Conservation (phyloP, 805 yeast genomes). For the Hemisphaericaspora nanyangensis region DNA sequence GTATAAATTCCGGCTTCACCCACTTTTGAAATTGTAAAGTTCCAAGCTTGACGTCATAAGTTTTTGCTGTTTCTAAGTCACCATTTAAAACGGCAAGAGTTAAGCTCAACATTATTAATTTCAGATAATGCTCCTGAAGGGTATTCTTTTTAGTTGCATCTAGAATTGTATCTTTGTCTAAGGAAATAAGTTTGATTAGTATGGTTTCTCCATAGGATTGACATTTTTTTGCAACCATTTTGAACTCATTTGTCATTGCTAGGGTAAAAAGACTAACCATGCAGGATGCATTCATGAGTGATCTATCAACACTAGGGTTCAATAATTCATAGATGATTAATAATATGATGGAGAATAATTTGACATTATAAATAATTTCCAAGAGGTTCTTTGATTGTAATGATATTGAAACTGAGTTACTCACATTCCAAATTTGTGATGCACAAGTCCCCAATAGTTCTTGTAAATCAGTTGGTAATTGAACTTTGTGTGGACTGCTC, state of each 20-base stretch:
- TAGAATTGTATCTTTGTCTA: conserved; percentile 1
- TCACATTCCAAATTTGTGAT: conserved; percentile 2
- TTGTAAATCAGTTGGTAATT: neutral
- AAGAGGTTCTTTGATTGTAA: neutral
- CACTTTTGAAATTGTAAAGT: neutral
- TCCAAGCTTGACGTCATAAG: neutral
- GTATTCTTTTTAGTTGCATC: neutral
- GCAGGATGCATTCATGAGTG: neutral
- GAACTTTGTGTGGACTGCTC: neutral
- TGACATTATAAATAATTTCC: neutral
- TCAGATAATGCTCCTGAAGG: neutral
- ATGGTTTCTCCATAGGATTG: neutral
- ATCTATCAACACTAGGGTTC: conserved; percentile 1
- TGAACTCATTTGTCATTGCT: neutral
- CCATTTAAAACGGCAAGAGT: neutral
- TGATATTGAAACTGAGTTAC: neutral
- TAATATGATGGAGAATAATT: conserved; percentile 1
- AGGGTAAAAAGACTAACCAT: neutral
- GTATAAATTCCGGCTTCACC: neutral
- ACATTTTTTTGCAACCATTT: conserved; percentile 3
- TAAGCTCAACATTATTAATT: conserved; percentile 1
- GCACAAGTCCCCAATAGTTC: conserved; percentile 1
- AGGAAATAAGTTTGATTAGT: neutral
- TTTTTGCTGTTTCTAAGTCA: neutral
- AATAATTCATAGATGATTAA: conserved; percentile 2